Conservation (phyloP, 108 stramenopile species). For the Craspedostauros australis region DNA sequence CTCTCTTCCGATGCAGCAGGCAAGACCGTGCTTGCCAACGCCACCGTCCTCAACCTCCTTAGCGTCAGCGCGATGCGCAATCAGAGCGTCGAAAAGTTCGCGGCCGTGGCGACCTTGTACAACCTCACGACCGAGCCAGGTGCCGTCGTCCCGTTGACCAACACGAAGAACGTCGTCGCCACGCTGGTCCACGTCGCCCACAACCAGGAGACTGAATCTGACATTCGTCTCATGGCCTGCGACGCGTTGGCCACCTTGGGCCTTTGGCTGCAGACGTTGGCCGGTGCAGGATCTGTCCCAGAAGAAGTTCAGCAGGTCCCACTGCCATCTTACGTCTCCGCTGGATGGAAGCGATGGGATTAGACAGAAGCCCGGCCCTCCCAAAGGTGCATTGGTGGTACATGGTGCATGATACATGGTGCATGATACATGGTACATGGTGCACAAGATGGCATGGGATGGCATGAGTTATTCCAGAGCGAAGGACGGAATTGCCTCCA, state of each 20-base stretch:
- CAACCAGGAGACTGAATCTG: conserved; percentile 38
- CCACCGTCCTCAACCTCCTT: conserved; percentile 42
- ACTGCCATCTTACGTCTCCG: conserved; percentile 64
- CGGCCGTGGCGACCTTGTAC: conserved; percentile 64
- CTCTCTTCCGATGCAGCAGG: conserved; percentile 57
- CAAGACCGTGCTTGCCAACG: conserved; percentile 47
- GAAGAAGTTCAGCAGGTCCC: conserved; percentile 35
- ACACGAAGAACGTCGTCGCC: conserved; percentile 76
- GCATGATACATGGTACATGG: no score
- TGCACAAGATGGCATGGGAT: no score
- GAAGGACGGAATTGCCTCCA: no score
- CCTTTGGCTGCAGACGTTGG: conserved; percentile 79
- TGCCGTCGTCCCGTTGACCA: conserved; percentile 70
- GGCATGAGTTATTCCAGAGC: no score
- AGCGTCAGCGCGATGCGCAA: conserved; percentile 59
- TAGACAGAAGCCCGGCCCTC: no score
- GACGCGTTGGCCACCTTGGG: conserved; percentile 73
- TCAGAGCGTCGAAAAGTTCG: conserved; percentile 53
- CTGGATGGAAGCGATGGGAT: conserved; percentile 81
- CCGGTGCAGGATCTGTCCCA: conserved; percentile 66
- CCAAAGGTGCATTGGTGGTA: no score
- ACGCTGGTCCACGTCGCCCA: conserved; percentile 75
- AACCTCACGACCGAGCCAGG: conserved; percentile 81
- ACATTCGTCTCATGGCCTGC: conserved; percentile 59
- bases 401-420: no score